Percentiles rank a stretch among this genome's conserved stretches.
Conservation (phyloP, 2,329 filamentous ascomycete species). For the Colletotrichum abscissum region DNA sequence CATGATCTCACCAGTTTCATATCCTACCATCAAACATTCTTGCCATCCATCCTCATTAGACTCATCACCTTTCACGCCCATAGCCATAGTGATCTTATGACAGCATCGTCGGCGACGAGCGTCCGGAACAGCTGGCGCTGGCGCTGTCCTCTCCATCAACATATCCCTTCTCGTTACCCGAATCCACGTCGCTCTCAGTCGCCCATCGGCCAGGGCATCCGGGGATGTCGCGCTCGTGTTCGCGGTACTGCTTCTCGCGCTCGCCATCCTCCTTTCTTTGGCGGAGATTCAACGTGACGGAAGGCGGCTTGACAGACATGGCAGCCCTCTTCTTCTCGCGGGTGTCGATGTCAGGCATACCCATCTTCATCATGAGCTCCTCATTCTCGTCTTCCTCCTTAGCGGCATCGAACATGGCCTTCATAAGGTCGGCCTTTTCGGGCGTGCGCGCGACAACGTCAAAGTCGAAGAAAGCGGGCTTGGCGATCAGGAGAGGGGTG, state of each 20-base stretch:
- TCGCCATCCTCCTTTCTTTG: conserved; percentile 29
- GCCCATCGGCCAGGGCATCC: conserved; percentile 35
- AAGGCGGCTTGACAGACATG: conserved; percentile 7
- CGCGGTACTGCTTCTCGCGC: conserved; percentile 30
- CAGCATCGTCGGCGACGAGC: conserved; percentile 29
- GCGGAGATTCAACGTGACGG: conserved; percentile 24
- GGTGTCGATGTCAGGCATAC: conserved; percentile 30
- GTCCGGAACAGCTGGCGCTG: conserved; percentile 23
- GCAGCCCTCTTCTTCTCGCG: conserved; percentile 22
- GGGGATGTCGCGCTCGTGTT: conserved; percentile 33
- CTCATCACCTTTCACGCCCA: background rate
- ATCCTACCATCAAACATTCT: background rate
- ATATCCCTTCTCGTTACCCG: conserved; percentile 35
- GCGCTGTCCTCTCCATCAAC: conserved; percentile 17
- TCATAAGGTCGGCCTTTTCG: conserved; percentile 40
- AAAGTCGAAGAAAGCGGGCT: conserved; percentile 52
- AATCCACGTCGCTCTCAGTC: conserved; percentile 32
- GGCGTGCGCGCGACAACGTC: conserved; percentile 45
- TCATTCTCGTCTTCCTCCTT: conserved; percentile 46
- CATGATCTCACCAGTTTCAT: background rate
- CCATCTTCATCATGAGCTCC: conserved; percentile 38
- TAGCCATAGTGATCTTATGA: background rate
- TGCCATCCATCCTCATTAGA: background rate
- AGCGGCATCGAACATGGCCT: conserved; percentile 49
- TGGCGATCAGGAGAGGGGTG: conserved; percentile 56